Evolutionary conservation across 257 asterid genomes (phyloP).

Genomic region (Catharanthus roseus): DNA sequence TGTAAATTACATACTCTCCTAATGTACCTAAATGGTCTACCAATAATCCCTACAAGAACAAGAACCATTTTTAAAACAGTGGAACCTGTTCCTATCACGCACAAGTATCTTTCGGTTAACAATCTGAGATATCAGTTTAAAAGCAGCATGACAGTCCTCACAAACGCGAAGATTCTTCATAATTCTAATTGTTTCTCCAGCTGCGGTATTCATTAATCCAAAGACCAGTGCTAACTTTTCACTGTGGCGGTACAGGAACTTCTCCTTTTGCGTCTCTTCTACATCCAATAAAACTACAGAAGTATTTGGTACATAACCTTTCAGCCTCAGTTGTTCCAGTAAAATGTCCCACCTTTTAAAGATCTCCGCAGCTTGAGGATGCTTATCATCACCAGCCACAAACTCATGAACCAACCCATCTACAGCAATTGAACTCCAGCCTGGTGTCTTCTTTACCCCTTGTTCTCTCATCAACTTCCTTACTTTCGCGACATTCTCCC

Average conservation of each 20-base stretch:
- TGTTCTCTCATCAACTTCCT: constrained; percentile 45
- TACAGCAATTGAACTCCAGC: constrained; percentile 40
- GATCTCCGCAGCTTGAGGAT: constrained; percentile 44
- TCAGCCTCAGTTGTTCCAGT: constrained; percentile 33
- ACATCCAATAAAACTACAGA: constrained; percentile 45
- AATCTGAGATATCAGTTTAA: constrained; percentile 58
- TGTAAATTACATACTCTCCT: background rate
- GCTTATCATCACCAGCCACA: constrained; percentile 60
- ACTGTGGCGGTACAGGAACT: constrained; percentile 42
- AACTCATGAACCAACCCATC: constrained; percentile 53
- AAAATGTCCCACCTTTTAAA: constrained; percentile 31
- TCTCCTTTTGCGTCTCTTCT: constrained; percentile 50
- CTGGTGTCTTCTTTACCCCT: constrained; percentile 50
- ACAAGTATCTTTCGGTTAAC: constrained; percentile 43
- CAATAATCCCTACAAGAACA: constrained; percentile 65
- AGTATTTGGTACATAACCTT: constrained; percentile 59
- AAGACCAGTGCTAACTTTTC: constrained; percentile 59
- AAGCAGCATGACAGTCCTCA: constrained; percentile 62
- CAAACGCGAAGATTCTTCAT: constrained; percentile 65
- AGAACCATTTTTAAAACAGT: constrained; percentile 48
- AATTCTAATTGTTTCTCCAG: constrained; percentile 47
- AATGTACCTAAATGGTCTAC: constrained; percentile 18
- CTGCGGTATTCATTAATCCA: constrained; percentile 41
- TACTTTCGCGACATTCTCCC: constrained; percentile 47
- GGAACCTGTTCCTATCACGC: constrained; percentile 56